phyloP scores from a whole-genome alignment of 805 yeast genomes.

The Cyberlindnera mrakii region DNA sequence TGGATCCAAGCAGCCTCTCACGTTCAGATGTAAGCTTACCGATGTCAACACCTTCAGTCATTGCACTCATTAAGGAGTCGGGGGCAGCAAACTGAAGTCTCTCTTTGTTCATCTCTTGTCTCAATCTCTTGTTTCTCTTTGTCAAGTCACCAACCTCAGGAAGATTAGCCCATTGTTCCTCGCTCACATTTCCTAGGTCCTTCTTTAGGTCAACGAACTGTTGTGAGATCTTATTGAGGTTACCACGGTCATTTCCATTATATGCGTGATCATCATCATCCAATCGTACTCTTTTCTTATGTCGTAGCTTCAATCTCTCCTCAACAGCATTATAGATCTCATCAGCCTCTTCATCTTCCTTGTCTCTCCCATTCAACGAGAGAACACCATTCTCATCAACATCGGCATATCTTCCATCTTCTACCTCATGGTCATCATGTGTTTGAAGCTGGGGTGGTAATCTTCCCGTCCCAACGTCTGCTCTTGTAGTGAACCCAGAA shows the following conservation, averaged over 20 bases:
- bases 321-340: conserved; percentile 64
- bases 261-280: conserved; percentile 25
- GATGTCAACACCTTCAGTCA: conserved; percentile 34
- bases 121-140: conserved; percentile 62
- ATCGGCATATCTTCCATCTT: conserved; percentile 15
- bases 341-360: conserved; percentile 77
- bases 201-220: conserved; percentile 68
- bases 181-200: conserved; percentile 49
- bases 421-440: conserved; percentile 13
- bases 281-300: conserved; percentile 15
- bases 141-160: conserved; percentile 93
- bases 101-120: conserved; percentile 54
- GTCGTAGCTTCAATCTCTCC: conserved; percentile 33
- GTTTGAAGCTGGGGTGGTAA: conserved; percentile 24
- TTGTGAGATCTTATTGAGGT: conserved; percentile 30
- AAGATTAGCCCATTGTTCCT: conserved; percentile 70
- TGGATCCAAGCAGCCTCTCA: conserved; percentile 50
- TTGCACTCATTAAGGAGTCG: conserved; percentile 50
- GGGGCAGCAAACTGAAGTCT: conserved; percentile 80
- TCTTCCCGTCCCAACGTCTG: conserved; percentile 56
- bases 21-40: conserved; percentile 56
- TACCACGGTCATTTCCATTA: conserved; percentile 11
- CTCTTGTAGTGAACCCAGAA: conserved; percentile 82
- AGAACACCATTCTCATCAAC: conserved; percentile 26
- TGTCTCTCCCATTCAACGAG: conserved; percentile 28